Percentiles rank a stretch among this genome's conserved stretches.
These are phyloP conservation scores for Fusarium robinianum DNA, from an alignment of 2,329 filamentous ascomycete species.

Conservation along the genomic window DNA sequence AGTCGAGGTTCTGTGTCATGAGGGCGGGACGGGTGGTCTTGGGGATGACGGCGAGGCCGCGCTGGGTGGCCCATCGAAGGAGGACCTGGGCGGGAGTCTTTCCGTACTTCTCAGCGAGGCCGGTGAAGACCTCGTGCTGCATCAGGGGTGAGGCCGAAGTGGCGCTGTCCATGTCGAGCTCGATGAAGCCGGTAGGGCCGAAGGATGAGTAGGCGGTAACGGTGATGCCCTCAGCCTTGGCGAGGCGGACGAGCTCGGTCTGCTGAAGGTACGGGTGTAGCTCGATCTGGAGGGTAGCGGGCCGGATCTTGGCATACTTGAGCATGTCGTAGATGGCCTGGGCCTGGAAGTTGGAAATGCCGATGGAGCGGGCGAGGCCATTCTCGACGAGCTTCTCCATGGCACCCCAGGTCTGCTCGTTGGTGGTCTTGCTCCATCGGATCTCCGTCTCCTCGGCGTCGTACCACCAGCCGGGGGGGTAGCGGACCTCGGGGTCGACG, in stretches of 20 bases:
- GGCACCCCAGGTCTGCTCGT: constrained; percentile 81
- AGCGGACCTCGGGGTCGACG: constrained; percentile 77
- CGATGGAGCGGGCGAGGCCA: constrained; percentile 73
- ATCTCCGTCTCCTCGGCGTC: constrained; percentile 62
- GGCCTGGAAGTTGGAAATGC: constrained; percentile 81
- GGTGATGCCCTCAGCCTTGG: constrained; percentile 69
- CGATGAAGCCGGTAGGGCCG: constrained; percentile 77
- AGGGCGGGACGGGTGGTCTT: constrained; percentile 64
- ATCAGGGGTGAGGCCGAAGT: constrained; percentile 70
- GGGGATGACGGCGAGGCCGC: constrained; percentile 79
- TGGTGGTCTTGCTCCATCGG: constrained; percentile 67
- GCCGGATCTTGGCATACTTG: constrained; percentile 73
- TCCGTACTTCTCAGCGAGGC: constrained; percentile 68
- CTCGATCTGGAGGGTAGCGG: constrained; percentile 83
- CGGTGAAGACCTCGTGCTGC: constrained; percentile 67
- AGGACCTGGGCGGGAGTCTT: constrained; percentile 81
- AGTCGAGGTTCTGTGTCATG: constrained; percentile 69
- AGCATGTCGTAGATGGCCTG: constrained; percentile 79
- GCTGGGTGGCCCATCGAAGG: constrained; percentile 85
- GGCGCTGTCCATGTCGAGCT: constrained; percentile 68
- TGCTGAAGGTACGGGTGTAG: constrained; percentile 89
- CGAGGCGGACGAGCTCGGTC: constrained; percentile 69
- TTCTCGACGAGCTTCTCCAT: constrained; percentile 76
- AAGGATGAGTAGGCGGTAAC: constrained; percentile 87
- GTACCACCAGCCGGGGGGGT: constrained; percentile 78